These are phyloP conservation scores for Flaveria robusta DNA, from an alignment of 129 eudicot genomes.

Conservation along the genomic window DNA sequence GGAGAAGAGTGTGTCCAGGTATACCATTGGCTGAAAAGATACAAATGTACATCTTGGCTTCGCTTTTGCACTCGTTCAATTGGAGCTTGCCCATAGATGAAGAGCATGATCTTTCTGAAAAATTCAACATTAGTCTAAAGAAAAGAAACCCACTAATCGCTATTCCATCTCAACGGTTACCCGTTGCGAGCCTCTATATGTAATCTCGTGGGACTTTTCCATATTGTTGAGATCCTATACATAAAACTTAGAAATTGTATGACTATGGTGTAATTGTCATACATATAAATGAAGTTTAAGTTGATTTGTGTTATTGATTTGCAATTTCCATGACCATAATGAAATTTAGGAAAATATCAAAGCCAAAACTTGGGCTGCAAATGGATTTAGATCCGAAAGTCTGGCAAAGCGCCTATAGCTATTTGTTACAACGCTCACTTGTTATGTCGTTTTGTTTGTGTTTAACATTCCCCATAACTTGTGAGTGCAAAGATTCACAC, in stretches of 20 bases:
- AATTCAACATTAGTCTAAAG: background rate
- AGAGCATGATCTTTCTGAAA: background rate
- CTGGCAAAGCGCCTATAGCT: too few species aligned
- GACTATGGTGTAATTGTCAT: too few species aligned
- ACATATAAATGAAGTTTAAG: too few species aligned
- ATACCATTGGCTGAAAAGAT: background rate
- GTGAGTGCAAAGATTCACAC: conserved; percentile 9
- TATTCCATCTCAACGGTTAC: conserved; percentile 23
- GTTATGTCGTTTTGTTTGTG: too few species aligned
- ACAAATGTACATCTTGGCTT: conserved; percentile 6
- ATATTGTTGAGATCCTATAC: too few species aligned
- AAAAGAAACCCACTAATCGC: conserved; percentile 17
- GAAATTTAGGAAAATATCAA: too few species aligned
- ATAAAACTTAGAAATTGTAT: background rate
- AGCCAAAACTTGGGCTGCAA: too few species aligned
- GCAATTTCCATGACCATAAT: too few species aligned
- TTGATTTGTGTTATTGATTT: too few species aligned
- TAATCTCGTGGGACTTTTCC: background rate
- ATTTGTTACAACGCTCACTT: too few species aligned
- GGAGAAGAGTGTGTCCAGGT: conserved; percentile 25
- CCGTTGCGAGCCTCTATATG: background rate
- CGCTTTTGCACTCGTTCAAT: conserved; percentile 14
- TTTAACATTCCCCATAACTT: too few species aligned
- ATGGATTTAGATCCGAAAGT: too few species aligned
- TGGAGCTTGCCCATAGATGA: conserved; percentile 18